phyloP scores from a whole-genome alignment of 73 alveolate genomes.

The Tetrahymena thermophila region DNA sequence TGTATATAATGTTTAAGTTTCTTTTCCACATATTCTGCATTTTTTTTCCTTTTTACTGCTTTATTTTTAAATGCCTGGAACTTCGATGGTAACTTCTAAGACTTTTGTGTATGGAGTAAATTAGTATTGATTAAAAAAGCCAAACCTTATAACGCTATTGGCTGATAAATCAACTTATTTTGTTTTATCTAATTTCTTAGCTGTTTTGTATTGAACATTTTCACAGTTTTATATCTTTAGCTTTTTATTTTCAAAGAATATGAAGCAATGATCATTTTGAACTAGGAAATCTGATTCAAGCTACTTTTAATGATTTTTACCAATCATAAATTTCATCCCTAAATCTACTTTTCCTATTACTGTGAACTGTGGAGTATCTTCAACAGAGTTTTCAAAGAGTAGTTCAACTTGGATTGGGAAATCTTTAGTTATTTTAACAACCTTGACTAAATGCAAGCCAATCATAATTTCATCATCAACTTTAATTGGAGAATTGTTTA shows the following conservation, averaged over 20 bases:
- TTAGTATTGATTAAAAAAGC: not conserved
- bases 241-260: not conserved
- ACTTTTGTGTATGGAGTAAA: not conserved
- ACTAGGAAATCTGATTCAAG: not conserved
- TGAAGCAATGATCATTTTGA: not conserved
- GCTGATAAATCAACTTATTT: not conserved
- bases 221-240: not conserved
- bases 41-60: not conserved
- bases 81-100: not conserved
- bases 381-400: not conserved
- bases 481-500: not conserved
- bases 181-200: not conserved
- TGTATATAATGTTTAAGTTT: not conserved
- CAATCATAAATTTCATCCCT: not conserved
- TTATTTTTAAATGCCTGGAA: not conserved
- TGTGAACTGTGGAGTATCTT: not conserved
- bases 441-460: not conserved
- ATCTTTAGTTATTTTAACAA: not conserved
- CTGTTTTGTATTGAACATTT: not conserved
- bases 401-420: not conserved
- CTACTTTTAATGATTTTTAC: not conserved
- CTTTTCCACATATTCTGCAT: not conserved
- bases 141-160: not conserved
- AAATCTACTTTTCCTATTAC: not conserved
- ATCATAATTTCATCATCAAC: not conserved